Evolutionary conservation across 2,329 filamentous ascomycete species (phyloP).

Genomic region (Ramichloridium luteum): DNA sequence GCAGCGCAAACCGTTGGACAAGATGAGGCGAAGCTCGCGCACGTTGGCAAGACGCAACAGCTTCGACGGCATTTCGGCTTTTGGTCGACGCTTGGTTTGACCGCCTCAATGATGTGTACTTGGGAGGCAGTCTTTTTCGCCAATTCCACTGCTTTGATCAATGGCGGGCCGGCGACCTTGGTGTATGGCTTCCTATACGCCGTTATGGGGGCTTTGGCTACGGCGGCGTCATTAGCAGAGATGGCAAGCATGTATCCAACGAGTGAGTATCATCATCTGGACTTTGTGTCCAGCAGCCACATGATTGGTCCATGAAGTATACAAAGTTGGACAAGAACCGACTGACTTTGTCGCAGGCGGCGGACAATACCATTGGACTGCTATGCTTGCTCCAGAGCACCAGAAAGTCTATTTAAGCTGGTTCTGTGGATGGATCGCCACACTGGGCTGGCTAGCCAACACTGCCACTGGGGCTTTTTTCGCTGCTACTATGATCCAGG

Average conservation of each 20-base stretch:
- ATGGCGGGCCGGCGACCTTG: slow-evolving; percentile 14
- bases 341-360: slow-evolving; percentile 1
- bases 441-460: slow-evolving; percentile 22
- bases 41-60: slow-evolving; percentile 6
- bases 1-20: slow-evolving; percentile 3
- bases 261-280: too few relatives aligned
- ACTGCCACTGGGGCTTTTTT: slow-evolving; percentile 10
- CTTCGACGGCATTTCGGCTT: slow-evolving; percentile 8
- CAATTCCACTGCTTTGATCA: slow-evolving; percentile 9
- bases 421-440: slow-evolving; percentile 28
- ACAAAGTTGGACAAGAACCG: too few relatives aligned
- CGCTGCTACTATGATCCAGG: slow-evolving; percentile 14
- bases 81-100: slow-evolving; percentile 12
- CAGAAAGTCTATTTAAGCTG: slow-evolving; percentile 34
- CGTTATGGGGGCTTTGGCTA: slow-evolving; percentile 6
- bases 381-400: slow-evolving; percentile 11
- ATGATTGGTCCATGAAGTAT: too few relatives aligned
- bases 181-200: slow-evolving; percentile 15
- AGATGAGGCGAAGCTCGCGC: slow-evolving; percentile 7
- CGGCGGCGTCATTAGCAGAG: slow-evolving; percentile 10
- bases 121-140: slow-evolving; percentile 15
- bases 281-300: too few relatives aligned
- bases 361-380: slow-evolving; percentile 12
- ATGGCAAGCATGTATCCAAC: slow-evolving; percentile 13
- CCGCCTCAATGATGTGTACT: slow-evolving; percentile 12